Percentiles rank a stretch among this genome's conserved stretches.
Evolutionary conservation across 2,329 filamentous ascomycete genomes (phyloP).

Genomic region (Neofusicoccum ribis): DNA sequence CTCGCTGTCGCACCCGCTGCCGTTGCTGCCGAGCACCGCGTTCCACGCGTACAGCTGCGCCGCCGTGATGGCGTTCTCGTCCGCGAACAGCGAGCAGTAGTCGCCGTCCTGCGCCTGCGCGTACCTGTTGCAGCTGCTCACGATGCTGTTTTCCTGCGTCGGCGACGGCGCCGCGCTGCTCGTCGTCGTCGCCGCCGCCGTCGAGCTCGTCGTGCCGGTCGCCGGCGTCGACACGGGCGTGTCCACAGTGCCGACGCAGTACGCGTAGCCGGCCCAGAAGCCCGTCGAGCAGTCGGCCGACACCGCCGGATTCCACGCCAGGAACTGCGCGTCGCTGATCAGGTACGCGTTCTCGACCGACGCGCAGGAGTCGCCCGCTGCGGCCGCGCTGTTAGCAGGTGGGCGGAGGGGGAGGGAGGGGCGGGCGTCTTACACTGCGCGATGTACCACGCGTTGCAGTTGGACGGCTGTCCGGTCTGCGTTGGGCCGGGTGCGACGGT

Average conservation of each 20-base stretch:
- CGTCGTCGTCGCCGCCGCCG: background rate
- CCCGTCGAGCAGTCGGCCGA: background rate
- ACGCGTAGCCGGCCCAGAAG: background rate
- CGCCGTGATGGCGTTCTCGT: constrained; percentile 24
- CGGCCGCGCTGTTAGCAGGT: too few species aligned
- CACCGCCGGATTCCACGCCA: background rate
- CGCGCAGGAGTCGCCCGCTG: background rate
- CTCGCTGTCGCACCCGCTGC: constrained; percentile 21
- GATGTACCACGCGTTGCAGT: constrained; percentile 18
- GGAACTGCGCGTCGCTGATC: background rate
- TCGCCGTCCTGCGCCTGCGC: background rate
- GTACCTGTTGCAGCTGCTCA: background rate
- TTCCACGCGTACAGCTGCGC: constrained; percentile 34
- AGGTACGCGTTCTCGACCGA: background rate
- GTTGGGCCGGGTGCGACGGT: background rate
- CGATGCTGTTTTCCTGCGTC: background rate
- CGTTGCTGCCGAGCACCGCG: constrained; percentile 26
- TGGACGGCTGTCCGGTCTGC: background rate
- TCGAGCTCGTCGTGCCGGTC: background rate
- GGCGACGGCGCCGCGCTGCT: too few species aligned
- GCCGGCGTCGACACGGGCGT: background rate
- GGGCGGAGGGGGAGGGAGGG: too few species aligned
- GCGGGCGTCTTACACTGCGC: too few species aligned
- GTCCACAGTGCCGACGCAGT: background rate
- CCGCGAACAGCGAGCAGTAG: background rate